phyloP scores from a whole-genome alignment of 495 filamentous ascomycete genomes.

The Glonium stellatum region DNA sequence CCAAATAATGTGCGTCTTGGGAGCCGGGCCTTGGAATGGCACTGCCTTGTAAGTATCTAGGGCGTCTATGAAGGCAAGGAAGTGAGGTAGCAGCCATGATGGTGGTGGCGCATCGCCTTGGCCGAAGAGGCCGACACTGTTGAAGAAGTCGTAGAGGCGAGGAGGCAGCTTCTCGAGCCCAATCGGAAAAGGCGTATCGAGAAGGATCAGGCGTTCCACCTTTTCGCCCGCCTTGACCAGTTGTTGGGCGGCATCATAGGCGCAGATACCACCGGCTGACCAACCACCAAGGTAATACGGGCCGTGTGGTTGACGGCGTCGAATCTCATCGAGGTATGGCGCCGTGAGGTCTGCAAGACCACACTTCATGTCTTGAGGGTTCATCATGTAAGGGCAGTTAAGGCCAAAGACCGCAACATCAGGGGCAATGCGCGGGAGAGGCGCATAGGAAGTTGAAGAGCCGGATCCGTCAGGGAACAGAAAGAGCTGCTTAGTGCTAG shows the following conservation, averaged over 20 bases:
- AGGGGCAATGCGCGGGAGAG: slow-evolving; percentile 18
- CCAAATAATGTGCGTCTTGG: slow-evolving; percentile 66
- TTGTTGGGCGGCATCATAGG: slow-evolving; percentile 37
- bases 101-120: slow-evolving; percentile 34
- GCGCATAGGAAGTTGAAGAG: slow-evolving; percentile 40
- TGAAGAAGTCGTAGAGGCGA: slow-evolving; percentile 35
- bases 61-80: slow-evolving; percentile 32
- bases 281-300: slow-evolving; percentile 62
- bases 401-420: slow-evolving; percentile 19
- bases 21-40: slow-evolving; percentile 45
- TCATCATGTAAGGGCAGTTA: slow-evolving; percentile 46
- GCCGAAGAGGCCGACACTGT: slow-evolving; percentile 44
- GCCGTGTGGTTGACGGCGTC: slow-evolving; percentile 54
- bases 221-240: slow-evolving; percentile 37
- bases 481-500: slow-evolving; percentile 41
- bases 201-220: slow-evolving; percentile 23
- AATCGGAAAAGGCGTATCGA: slow-evolving; percentile 28
- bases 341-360: slow-evolving; percentile 44
- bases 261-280: slow-evolving; percentile 45
- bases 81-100: slow-evolving; percentile 35
- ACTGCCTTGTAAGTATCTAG: slow-evolving; percentile 51
- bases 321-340: slow-evolving; percentile 56
- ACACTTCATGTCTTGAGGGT: slow-evolving; percentile 45
- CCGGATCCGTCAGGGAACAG: slow-evolving; percentile 48
- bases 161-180: slow-evolving; percentile 31